Percentiles rank a stretch among this genome's conserved stretches.
phyloP scores from a whole-genome alignment of 129 eudicot genomes.

The Centrapalus pauciflorus region DNA sequence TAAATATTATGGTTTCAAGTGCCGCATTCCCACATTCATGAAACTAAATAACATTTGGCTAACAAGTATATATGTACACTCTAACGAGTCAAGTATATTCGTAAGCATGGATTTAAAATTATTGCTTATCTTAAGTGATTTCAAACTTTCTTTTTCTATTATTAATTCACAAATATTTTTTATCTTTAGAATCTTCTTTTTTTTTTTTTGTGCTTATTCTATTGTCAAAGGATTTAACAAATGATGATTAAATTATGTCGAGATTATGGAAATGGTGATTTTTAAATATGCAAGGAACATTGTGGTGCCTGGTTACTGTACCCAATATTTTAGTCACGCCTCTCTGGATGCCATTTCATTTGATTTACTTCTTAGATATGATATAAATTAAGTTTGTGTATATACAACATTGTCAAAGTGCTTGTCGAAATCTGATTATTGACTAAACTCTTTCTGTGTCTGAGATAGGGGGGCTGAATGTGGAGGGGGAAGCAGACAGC shows the following conservation, averaged over 20 bases:
- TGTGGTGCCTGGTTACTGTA: constrained; percentile 1
- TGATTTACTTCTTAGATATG: too few species aligned
- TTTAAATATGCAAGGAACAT: background rate
- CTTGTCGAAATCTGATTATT: background rate
- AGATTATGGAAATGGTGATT: background rate
- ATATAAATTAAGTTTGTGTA: background rate
- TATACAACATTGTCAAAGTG: background rate
- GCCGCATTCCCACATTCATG: background rate
- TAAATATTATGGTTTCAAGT: background rate
- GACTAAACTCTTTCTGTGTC: background rate
- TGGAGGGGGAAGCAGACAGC: constrained; percentile 98
- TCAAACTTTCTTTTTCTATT: background rate
- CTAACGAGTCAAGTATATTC: background rate
- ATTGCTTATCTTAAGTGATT: background rate
- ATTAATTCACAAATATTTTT: background rate
- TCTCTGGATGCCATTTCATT: background rate
- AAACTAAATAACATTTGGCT: background rate
- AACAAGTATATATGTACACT: background rate
- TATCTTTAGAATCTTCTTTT: background rate
- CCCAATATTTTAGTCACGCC: background rate
- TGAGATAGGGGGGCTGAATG: constrained; percentile 82
- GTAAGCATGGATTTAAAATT: background rate
- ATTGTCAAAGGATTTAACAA: background rate
- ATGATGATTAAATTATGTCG: background rate
- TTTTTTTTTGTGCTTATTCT: background rate